phyloP scores from a whole-genome alignment of 441 rosid genomes.

The Aquilaria agallochum region DNA sequence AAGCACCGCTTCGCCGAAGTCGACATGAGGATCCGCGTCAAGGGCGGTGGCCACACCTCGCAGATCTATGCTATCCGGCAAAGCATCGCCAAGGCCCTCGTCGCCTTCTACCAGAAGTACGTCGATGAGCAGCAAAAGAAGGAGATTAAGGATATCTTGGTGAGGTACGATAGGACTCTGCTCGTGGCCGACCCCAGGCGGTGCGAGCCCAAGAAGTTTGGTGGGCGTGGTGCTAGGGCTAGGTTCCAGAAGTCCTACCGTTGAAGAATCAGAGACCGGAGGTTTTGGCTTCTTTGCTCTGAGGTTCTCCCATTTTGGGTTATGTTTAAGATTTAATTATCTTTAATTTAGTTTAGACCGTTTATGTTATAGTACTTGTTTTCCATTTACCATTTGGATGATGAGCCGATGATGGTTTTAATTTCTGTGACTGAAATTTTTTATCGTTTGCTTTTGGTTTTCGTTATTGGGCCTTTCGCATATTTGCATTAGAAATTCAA shows the following conservation, averaged over 20 bases:
- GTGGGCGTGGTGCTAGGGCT: constrained; percentile 84
- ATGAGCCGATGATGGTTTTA: no score
- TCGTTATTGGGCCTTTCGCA: no score
- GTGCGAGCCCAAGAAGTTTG: constrained; percentile 88
- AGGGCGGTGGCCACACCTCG: constrained; percentile 73
- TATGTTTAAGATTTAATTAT: constrained; percentile 15
- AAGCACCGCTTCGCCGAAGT: constrained; percentile 67
- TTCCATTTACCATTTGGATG: neutral
- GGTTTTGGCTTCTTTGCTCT: neutral
- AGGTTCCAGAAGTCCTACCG: constrained; percentile 94
- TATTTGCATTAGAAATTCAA: no score
- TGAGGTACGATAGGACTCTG: constrained; percentile 73
- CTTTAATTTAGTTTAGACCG: constrained; percentile 8
- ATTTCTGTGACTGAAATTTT: no score
- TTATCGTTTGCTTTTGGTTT: no score
- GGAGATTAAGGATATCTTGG: constrained; percentile 71
- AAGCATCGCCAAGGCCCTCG: constrained; percentile 73
- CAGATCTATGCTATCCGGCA: constrained; percentile 82
- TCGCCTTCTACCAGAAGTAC: constrained; percentile 67
- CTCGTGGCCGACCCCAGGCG: constrained; percentile 82
- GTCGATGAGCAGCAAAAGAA: constrained; percentile 81
- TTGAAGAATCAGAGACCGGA: constrained; percentile 26
- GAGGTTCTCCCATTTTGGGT: neutral
- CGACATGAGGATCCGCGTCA: constrained; percentile 75
- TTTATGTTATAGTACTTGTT: neutral